phyloP scores from a whole-genome alignment of 1,284 basidiomycete genomes.

The Fomes fomentarius region DNA sequence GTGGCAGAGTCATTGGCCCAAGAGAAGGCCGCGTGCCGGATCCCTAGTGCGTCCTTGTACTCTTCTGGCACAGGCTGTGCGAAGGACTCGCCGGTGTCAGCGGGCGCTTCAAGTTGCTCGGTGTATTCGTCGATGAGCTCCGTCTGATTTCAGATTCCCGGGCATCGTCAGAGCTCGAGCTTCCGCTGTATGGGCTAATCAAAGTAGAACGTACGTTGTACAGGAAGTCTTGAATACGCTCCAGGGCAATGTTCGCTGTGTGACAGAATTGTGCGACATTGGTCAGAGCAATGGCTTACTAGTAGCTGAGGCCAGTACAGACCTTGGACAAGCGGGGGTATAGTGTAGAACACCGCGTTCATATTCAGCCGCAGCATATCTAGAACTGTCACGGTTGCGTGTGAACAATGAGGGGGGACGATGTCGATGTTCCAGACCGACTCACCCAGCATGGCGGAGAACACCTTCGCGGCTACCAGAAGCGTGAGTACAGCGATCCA shows the following conservation, averaged over 20 bases:
- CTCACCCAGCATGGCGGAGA: slow-evolving; percentile 42
- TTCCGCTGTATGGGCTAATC: no score
- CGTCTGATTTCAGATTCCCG: slow-evolving; percentile 36
- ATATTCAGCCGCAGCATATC: slow-evolving; percentile 40
- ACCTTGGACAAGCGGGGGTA: slow-evolving; percentile 36
- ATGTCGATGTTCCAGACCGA: no score
- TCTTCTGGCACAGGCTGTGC: slow-evolving; percentile 10
- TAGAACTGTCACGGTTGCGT: no score
- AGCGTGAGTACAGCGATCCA: slow-evolving; percentile 21
- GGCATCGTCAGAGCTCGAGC: no score
- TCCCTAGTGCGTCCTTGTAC: slow-evolving; percentile 38
- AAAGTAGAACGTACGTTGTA: slow-evolving; percentile 35
- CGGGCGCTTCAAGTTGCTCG: slow-evolving; percentile 19
- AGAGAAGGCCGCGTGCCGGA: slow-evolving; percentile 45
- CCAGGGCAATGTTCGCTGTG: slow-evolving; percentile 47
- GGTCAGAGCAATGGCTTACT: neutral
- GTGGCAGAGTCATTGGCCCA: slow-evolving; percentile 37
- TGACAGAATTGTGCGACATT: no score
- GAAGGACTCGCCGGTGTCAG: neutral
- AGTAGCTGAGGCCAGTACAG: neutral
- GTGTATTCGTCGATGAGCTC: slow-evolving; percentile 53
- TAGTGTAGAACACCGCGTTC: slow-evolving; percentile 34
- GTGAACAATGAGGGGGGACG: no score
- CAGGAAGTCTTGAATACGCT: slow-evolving; percentile 51
- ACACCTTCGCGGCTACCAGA: slow-evolving; percentile 39